Evolutionary conservation across 768 basidiomycete genomes (phyloP), one percentile per base, ranked within the genome.

Genomic region (Agaricus blazei): DNA sequence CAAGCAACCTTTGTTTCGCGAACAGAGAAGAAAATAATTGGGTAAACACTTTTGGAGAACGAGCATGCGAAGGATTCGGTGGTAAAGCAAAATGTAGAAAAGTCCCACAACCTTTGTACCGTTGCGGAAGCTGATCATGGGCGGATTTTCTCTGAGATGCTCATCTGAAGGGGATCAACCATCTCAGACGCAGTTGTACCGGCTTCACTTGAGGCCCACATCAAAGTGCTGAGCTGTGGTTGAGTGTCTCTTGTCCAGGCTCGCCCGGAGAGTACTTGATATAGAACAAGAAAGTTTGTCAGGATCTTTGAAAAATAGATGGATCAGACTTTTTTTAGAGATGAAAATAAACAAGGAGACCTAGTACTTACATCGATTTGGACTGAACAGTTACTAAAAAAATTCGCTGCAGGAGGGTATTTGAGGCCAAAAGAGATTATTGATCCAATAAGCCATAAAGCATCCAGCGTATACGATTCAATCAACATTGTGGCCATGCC

Each of bases 391-490:
- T 1, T 41, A 27, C 29, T 37, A 28, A 26, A 51, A 15, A 19
- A 19, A 2, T 23, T 0, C 19, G 36, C 15, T 9, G 36, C 4
- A 5, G 15, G 0, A 9, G 41, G 28, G n/a, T 40, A 4, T 26
- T 11, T 4, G 1, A 27, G 3, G 27, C 34, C 9, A 11, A 15
- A 24, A 4, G 12, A 15, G 26, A 52, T 9, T n/a, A 45, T 4
- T 4, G 5, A 23, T 2, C 28, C 28, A 3, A 15, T 9, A n/a
- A 44, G 14, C 51, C 51, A 52, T 15, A 24, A 41, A 36, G 51
- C 36, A 31, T 44, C 51, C n/a, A 52, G 19, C 9, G 51, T 42
- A 24, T 44, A 52, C 3, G 51, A 52, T n/a, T 52, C 51, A 11
- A 52, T 34, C 23, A 52, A 19, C 15, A 52, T 45, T 34, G 51